These are phyloP conservation scores for Hanseniaspora hatyaiensis DNA, from an alignment of 805 yeast species.

Conservation along the genomic window DNA sequence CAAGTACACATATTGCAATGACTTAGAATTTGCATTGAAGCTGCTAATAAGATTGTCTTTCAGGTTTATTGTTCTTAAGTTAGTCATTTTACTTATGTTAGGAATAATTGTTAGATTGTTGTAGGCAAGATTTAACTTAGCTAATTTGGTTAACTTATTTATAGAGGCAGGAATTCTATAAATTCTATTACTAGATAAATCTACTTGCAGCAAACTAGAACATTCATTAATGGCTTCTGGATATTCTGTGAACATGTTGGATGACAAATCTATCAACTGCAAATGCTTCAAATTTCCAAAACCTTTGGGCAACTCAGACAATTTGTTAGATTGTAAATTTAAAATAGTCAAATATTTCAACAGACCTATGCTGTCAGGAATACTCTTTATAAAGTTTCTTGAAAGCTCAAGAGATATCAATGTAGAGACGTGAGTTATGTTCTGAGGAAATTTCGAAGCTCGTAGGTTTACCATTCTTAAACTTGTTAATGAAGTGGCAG, in stretches of 20 bases:
- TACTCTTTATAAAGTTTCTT: conserved; percentile 57
- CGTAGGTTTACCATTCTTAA: conserved; percentile 63
- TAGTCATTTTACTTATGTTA: conserved; percentile 41
- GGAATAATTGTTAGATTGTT: conserved; percentile 40
- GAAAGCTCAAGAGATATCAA: conserved; percentile 61
- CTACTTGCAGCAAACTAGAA: conserved; percentile 49
- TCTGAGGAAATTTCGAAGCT: conserved; percentile 59
- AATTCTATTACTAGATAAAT: conserved; percentile 71
- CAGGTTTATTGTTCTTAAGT: conserved; percentile 61
- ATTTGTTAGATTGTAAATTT: conserved; percentile 64
- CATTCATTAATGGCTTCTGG: conserved; percentile 59
- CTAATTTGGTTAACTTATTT: conserved; percentile 47
- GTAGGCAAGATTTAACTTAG: conserved; percentile 62
- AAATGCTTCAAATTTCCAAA: conserved; percentile 46
- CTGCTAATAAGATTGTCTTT: conserved; percentile 52
- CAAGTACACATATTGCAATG: conserved; percentile 58
- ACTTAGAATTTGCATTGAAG: conserved; percentile 36
- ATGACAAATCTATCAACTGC: conserved; percentile 59
- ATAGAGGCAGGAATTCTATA: conserved; percentile 49
- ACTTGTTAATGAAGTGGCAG: conserved; percentile 57
- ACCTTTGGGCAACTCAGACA: conserved; percentile 48
- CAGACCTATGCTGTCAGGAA: conserved; percentile 47
- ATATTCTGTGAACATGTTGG: conserved; percentile 53
- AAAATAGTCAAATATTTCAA: conserved; percentile 46
- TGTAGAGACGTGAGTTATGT: conserved; percentile 56